Base-by-base conservation (phyloP, 495 filamentous ascomycete genomes). In the Aspergillus sparsus region DNA sequence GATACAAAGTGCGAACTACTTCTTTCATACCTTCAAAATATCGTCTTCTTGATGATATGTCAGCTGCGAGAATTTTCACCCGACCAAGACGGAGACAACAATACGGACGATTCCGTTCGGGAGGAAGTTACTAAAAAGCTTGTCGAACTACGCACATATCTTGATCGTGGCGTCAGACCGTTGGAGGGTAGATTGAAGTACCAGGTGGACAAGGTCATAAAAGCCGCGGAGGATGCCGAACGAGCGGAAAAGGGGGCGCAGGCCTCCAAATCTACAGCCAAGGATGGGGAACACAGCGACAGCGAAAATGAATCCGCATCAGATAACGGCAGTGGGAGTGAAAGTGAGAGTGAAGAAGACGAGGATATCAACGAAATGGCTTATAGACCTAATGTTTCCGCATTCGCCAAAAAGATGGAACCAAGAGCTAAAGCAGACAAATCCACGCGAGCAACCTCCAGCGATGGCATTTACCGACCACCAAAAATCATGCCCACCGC, bases 1-100 rank as follows among this genome's bases (percentile, higher is more conserved):
- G 91, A 97, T 68, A 83, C 88, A 53, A 98, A 98, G 72, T 96
- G 91, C 78, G 95, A 98, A 62, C 83, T 98, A 15, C 84, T 98
- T 12, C 88, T 98, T 45, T 92, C 95, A 2, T 98, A 98, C 76
- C 79, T 98, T 0, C 95, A 98, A 66, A 93, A 97, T 65, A 83
- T 97, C 5, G 90, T 93, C 34, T 96, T 97, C 64, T 77, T 98
- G 50, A 88, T 95, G 39, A 75, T 97, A 3, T 73, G 93, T 45
- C 94, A 96, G 71, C 70, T 97, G 15, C 84, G 90, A 15, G 83
- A 86, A 65, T 69, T 80, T 1, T 77, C 77, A 32, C 52, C 60
- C 27, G 57, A 66, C 3, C 37, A 35, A 13, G 54, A 57, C 27
- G 31, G 49, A 33, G 34, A 52, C 11, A 39, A 13, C 10, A 10